Evolutionary conservation across 495 filamentous ascomycete genomes (phyloP).

Genomic region (Daldinia decipiens): DNA sequence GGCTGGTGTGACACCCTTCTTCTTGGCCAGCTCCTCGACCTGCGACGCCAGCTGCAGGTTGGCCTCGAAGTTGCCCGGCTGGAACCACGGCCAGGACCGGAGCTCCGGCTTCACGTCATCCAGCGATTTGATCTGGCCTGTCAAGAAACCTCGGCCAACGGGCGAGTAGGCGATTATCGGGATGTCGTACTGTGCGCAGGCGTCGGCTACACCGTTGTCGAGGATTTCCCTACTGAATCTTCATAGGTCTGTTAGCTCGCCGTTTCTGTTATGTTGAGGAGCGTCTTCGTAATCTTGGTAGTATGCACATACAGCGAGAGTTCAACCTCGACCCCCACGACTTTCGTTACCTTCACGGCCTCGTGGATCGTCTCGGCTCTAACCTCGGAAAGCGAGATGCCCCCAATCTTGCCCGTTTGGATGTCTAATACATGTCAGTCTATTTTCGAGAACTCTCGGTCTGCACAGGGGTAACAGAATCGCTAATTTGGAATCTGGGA

Average conservation of each 20-base stretch:
- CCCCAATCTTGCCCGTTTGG: constrained; percentile 79
- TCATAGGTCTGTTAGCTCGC: constrained; percentile 65
- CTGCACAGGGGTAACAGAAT: no score
- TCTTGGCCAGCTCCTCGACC: constrained; percentile 71
- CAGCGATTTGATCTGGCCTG: constrained; percentile 68
- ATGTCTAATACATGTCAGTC: constrained; percentile 57
- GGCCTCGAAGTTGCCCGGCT: constrained; percentile 72
- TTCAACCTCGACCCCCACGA: constrained; percentile 83
- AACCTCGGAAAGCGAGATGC: constrained; percentile 81
- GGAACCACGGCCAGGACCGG: constrained; percentile 68
- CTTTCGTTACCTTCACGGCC: constrained; percentile 74
- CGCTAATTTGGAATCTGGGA: background rate
- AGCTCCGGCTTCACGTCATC: constrained; percentile 67
- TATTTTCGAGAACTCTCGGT: background rate
- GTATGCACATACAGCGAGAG: constrained; percentile 73
- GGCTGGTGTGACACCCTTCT: constrained; percentile 75
- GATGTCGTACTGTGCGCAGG: constrained; percentile 78
- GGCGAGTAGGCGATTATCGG: constrained; percentile 71
- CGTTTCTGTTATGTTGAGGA: background rate
- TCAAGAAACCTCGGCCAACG: constrained; percentile 50
- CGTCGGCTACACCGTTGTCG: constrained; percentile 75
- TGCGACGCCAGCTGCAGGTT: constrained; percentile 77
- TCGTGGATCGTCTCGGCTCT: constrained; percentile 77
- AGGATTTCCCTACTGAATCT: constrained; percentile 51
- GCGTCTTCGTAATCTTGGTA: constrained; percentile 62